Evolutionary conservation across 2,329 filamentous ascomycete genomes (phyloP).

Genomic region (Hirsutella thompsonii): DNA sequence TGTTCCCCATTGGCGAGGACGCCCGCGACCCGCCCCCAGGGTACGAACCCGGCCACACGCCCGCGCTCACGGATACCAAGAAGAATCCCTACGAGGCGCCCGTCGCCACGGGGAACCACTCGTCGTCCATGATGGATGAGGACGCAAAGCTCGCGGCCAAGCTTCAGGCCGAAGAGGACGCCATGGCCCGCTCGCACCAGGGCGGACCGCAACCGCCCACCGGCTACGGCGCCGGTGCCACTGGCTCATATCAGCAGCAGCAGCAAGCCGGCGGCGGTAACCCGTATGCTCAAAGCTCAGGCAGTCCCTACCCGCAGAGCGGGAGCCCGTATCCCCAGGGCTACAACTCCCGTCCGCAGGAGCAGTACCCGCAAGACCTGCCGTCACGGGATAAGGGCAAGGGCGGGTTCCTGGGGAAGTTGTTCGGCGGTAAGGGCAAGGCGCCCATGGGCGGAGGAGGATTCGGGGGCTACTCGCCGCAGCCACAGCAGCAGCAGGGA

Average conservation of each 20-base stretch:
- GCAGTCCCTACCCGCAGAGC: too few relatives aligned
- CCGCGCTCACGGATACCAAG: slow-evolving; percentile 43
- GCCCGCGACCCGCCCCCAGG: slow-evolving; percentile 51
- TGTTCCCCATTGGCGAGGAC: slow-evolving; percentile 33
- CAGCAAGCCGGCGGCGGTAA: too few relatives aligned
- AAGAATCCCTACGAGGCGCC: slow-evolving; percentile 51
- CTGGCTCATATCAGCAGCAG: slow-evolving; percentile 10
- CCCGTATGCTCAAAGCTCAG: too few relatives aligned
- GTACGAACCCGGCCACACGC: slow-evolving; percentile 38
- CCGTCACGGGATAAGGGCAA: slow-evolving; percentile 27
- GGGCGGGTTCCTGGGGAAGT: slow-evolving; percentile 37
- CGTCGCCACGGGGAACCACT: slow-evolving; percentile 16
- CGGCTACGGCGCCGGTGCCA: slow-evolving; percentile 17
- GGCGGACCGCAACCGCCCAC: slow-evolving; percentile 18
- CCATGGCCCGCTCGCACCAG: slow-evolving; percentile 29
- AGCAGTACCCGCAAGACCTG: slow-evolving; percentile 23
- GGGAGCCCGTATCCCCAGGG: background rate
- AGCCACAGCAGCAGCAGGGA: slow-evolving; percentile 11
- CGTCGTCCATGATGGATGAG: slow-evolving; percentile 32
- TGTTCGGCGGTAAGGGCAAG: slow-evolving; percentile 30
- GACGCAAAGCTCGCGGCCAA: slow-evolving; percentile 65
- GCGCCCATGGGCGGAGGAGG: slow-evolving; percentile 8
- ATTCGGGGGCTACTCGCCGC: slow-evolving; percentile 10
- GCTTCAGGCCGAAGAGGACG: slow-evolving; percentile 75
- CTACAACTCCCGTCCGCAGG: slow-evolving; percentile 12